phyloP scores from a whole-genome alignment of 345 rosid genomes.

The Murraya paniculata region DNA sequence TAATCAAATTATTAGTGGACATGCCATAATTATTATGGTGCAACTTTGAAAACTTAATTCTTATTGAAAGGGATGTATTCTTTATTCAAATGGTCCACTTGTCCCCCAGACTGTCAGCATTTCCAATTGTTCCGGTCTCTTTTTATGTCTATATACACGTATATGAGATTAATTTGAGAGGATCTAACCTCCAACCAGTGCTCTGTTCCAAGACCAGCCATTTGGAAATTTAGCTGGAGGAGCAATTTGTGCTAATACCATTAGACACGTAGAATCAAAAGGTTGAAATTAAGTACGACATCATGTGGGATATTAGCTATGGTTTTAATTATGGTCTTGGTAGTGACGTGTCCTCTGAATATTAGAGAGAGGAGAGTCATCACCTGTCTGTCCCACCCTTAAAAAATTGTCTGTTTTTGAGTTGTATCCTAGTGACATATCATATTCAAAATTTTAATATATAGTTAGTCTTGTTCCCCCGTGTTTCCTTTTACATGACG shows the following conservation, averaged over 20 bases:
- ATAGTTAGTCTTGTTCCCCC: not conserved
- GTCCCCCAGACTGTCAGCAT: constrained; percentile 6
- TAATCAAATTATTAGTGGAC: constrained; percentile 7
- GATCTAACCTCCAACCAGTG: not conserved
- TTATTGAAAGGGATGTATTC: not conserved
- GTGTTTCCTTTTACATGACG: not conserved
- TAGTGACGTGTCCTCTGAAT: constrained; percentile 19
- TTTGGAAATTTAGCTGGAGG: not conserved
- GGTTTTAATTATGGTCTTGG: constrained; percentile 14
- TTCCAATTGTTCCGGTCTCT: not conserved
- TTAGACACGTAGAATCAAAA: not conserved
- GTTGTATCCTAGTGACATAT: not conserved
- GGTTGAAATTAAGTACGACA: constrained; percentile 3
- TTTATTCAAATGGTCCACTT: constrained; percentile 8
- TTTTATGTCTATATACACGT: not conserved
- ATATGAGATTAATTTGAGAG: not conserved
- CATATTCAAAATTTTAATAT: not conserved
- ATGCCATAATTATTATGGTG: constrained; percentile 3
- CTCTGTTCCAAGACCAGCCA: not conserved
- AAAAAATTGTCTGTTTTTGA: not conserved
- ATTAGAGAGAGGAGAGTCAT: constrained; percentile 7
- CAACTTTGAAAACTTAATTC: not conserved
- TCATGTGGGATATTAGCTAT: not conserved
- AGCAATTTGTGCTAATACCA: not conserved
- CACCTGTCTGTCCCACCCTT: constrained; percentile 1